Evolutionary conservation across 225 moss, liverwort and hornwort species (phyloP).

Genomic region (Ulota crispa): DNA sequence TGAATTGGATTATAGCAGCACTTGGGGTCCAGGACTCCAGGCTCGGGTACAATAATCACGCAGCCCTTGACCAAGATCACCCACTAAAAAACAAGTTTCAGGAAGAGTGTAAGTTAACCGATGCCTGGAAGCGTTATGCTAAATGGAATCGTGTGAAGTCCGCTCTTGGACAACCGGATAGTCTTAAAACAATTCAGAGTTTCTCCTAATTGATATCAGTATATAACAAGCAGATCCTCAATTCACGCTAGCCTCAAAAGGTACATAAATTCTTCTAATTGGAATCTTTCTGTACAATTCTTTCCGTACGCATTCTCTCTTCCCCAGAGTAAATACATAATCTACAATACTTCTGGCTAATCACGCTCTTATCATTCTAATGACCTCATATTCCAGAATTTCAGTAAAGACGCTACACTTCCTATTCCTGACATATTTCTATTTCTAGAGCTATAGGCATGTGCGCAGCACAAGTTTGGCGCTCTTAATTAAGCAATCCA

Average conservation of each 20-base stretch:
- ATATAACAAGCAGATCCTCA: not conserved
- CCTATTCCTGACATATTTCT: not conserved
- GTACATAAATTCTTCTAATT: not conserved
- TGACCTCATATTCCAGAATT: not conserved
- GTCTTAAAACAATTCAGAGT: not conserved
- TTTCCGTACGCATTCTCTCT: not conserved
- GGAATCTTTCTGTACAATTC: not conserved
- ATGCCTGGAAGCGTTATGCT: not conserved
- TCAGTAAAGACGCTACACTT: not conserved
- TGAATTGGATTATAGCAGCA: not conserved
- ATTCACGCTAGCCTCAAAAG: not conserved
- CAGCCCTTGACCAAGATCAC: not conserved
- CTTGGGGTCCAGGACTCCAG: not conserved
- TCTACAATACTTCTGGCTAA: not conserved
- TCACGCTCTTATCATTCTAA: not conserved
- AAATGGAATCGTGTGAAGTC: not conserved
- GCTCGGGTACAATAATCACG: not conserved
- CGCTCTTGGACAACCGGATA: not conserved
- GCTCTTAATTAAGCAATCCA: not conserved
- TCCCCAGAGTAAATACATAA: not conserved
- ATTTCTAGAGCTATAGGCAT: not conserved
- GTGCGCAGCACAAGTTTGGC: not conserved
- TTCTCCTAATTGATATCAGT: not conserved
- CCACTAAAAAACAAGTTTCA: not conserved
- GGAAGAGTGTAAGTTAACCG: not conserved